Evolutionary conservation across 768 basidiomycete species (phyloP), one percentile per base, ranked within the genome.

Genomic region (Neoboletus brunneissimus): DNA sequence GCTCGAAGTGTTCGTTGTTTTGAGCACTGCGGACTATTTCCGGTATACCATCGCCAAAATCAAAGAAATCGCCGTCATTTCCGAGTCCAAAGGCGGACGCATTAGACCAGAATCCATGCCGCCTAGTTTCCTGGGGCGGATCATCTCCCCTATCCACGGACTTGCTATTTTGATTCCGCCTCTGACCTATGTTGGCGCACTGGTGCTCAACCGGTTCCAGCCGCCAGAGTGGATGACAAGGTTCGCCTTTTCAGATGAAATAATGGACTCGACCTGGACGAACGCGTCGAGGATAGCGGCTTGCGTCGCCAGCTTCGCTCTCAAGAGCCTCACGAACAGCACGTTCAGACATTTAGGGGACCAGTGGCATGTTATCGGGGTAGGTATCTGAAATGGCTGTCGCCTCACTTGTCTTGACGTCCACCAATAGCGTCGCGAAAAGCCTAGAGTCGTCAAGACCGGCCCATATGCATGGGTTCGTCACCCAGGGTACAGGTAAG

Each of bases 401-500:
- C 12, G 11, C 7, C 5, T 29, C 13, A 1, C 13, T 11, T 10
- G 10, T 32, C 3, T 54, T 59, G 34, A 67, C 38, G 10, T 18
- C 60, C 23, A 1, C 10, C 13, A 13, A 52, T 18, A 71, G 67
- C 59, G 61, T 47, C 60, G 71, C 32, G 72, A 75, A 49, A 71
- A 69, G 34, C 40, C 66, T 12, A 65, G 62, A 48, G 18, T 75
- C 35, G 68, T 75, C 48, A 59, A 65, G 34, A 68, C 61, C 0
- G 74, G 74, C 10, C 72, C 71, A 0, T 74, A 74, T 55, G 63
- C 63, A 25, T 65, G 68, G 53, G 64, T 74, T 48, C 73, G 73
- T 40, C 74, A 74, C 42, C 74, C 74, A 1, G 35, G 53, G 2
- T 74, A 72, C 46, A 63, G 56, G 72, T 64, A 41, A 31, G 71